Conservation (phyloP, 1,284 basidiomycete genomes). For the Athelia psychrophila region DNA sequence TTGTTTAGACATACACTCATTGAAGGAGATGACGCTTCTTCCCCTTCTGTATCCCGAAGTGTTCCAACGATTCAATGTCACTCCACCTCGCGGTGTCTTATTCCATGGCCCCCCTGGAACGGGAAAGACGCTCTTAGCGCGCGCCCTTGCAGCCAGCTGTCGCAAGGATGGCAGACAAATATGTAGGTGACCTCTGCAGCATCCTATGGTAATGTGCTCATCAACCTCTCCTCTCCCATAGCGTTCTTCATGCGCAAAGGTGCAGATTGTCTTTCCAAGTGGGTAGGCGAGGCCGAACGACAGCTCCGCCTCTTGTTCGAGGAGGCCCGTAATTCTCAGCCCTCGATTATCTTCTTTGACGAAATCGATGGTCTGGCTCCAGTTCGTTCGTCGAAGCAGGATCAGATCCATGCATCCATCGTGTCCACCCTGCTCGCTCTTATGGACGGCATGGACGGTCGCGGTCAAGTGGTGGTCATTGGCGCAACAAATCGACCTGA, state of each 20-base stretch:
- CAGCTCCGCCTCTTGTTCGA: conserved; percentile 96
- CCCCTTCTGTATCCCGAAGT: conserved; percentile 97
- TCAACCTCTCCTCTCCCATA: conserved; percentile 25
- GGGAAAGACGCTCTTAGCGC: conserved; percentile 90
- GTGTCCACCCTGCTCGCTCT: conserved; percentile 95
- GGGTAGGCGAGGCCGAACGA: conserved; percentile 99
- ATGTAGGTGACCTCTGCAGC: conserved; percentile 47
- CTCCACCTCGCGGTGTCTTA: conserved; percentile 94
- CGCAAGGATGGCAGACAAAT: conserved; percentile 89
- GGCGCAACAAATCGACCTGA: conserved; percentile 98
- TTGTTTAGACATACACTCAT: conserved; percentile 82
- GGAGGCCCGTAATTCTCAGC: conserved; percentile 91
- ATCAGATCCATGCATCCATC: conserved; percentile 98
- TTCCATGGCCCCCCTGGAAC: conserved; percentile 98
- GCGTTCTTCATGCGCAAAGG: conserved; percentile 99
- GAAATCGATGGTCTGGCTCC: conserved; percentile 99
- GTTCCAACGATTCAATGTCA: conserved; percentile 93
- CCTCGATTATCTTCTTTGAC: conserved; percentile 96
- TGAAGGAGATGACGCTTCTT: conserved; percentile 98
- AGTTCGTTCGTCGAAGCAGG: conserved; percentile 96
- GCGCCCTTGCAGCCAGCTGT: conserved; percentile 94
- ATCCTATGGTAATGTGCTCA: conserved; percentile 2
- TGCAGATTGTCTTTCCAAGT: conserved; percentile 97
- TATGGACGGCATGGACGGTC: conserved; percentile 99
- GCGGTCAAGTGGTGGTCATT: conserved; percentile 96